phyloP scores from a whole-genome alignment of 2,329 filamentous ascomycete species.

The Trichophyton benhamiae region DNA sequence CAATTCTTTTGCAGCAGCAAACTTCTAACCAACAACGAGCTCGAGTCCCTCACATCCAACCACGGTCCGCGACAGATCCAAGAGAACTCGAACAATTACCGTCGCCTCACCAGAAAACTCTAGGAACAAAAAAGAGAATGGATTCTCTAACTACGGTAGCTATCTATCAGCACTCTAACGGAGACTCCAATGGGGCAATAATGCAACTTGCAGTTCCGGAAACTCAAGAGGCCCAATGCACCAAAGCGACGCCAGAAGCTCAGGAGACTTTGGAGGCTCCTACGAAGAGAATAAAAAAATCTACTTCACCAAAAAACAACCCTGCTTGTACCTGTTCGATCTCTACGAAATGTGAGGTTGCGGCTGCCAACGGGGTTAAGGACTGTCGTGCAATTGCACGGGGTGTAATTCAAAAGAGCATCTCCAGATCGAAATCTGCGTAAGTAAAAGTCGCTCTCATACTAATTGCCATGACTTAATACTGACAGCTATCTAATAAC shows the following conservation, averaged over 20 bases:
- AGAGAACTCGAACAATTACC: not conserved
- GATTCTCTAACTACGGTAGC: not conserved
- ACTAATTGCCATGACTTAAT: no score
- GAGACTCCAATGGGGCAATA: not conserved
- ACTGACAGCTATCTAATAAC: not conserved
- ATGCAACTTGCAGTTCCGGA: no score
- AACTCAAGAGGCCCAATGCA: no score
- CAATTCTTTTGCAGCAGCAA: not conserved
- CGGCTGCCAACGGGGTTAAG: conserved; percentile 7
- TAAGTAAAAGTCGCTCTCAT: not conserved
- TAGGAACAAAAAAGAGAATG: not conserved
- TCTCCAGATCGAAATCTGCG: not conserved
- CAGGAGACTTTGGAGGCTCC: not conserved
- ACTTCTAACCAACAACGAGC: not conserved
- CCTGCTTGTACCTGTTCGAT: conserved; percentile 12
- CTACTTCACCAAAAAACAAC: not conserved
- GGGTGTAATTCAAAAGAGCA: not conserved
- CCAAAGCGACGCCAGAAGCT: not conserved
- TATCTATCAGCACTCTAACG: not conserved
- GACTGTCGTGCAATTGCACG: conserved; percentile 10
- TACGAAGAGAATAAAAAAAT: not conserved
- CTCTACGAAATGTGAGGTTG: conserved; percentile 7
- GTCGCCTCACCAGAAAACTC: not conserved
- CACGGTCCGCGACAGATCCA: not conserved
- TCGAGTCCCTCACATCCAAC: not conserved